Conservation (phyloP, 2,329 filamentous ascomycete genomes). For the Triangularia setosa region DNA sequence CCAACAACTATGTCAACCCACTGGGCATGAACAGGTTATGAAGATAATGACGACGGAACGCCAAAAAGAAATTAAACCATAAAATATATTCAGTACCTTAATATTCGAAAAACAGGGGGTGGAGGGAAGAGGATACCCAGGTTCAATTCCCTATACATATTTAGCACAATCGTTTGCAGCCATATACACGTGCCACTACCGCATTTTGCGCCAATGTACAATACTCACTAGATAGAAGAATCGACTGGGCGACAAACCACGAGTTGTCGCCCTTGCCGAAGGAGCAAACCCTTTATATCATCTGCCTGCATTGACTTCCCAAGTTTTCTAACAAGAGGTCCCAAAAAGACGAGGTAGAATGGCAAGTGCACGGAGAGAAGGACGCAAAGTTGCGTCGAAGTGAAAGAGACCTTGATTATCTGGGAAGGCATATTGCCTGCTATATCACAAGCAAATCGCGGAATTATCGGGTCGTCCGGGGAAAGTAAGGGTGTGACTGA, state of each 20-base stretch:
- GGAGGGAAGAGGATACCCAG: background rate
- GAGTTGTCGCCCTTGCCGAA: background rate
- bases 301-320: background rate
- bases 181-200: background rate
- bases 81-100: background rate
- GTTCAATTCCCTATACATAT: background rate
- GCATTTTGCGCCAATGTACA: background rate
- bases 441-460: background rate
- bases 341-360: background rate
- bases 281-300: background rate
- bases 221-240: background rate
- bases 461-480: background rate
- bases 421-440: no score
- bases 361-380: background rate
- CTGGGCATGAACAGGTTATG: constrained; percentile 55
- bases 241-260: background rate
- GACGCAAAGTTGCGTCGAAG: no score
- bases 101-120: background rate
- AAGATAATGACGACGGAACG: constrained; percentile 16
- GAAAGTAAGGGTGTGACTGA: background rate
- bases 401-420: no score
- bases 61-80: background rate
- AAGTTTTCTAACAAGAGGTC: background rate
- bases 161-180: background rate
- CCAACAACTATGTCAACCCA: constrained; percentile 51